Conservation (phyloP, 2,329 filamentous ascomycete species). For the Aspergillus aculeatus region DNA sequence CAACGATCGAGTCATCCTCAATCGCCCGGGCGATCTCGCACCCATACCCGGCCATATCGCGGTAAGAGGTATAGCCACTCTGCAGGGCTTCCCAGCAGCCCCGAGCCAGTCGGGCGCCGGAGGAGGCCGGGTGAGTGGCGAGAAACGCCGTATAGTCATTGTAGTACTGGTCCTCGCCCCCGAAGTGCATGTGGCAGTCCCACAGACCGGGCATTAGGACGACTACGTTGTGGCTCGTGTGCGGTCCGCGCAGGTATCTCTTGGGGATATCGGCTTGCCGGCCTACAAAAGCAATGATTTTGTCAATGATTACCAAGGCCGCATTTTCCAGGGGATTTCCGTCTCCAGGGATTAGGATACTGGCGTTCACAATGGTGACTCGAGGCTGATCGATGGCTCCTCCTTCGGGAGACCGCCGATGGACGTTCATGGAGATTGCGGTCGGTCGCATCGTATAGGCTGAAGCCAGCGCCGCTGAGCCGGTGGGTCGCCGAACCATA, state of each 20-base stretch:
- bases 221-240: background rate
- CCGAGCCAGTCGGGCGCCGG: background rate
- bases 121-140: background rate
- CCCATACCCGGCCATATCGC: slow-evolving; percentile 1
- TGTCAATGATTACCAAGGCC: background rate
- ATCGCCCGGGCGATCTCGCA: background rate
- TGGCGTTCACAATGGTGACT: background rate
- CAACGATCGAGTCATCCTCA: background rate
- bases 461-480: background rate
- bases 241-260: background rate
- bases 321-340: background rate
- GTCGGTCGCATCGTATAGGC: background rate
- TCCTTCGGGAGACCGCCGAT: background rate
- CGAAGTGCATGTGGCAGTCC: slow-evolving; percentile 4
- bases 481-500: background rate
- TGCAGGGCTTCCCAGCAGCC: slow-evolving; percentile 3
- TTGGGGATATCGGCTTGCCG: background rate
- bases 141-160: background rate
- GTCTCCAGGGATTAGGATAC: background rate
- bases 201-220: slow-evolving; percentile 1
- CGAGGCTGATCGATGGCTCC: background rate
- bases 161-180: background rate
- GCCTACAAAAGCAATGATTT: background rate
- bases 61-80: slow-evolving; percentile 3
- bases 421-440: background rate